Base-by-base conservation (phyloP, 1,139 yeast species). In the Casaregolazyma suthepensis region DNA sequence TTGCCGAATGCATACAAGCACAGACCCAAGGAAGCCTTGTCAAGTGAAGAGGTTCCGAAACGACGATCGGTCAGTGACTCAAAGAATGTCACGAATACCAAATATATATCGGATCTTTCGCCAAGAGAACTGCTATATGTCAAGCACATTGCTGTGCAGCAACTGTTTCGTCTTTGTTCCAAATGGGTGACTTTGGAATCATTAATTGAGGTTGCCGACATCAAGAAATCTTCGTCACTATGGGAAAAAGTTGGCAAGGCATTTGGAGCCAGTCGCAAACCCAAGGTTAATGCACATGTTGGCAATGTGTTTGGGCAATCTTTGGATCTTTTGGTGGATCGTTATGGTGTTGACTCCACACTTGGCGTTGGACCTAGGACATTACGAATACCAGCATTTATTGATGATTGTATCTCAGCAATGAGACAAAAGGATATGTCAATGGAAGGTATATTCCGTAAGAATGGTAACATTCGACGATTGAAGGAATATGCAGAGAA, bases 401-500 rank as follows among this genome's bases (percentile, higher is more conserved):
- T 94, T 52, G 98, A 93, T 65, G 98, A 93, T 64, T 75, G 91
- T 17, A 81, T 94, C 47, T 80, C 81, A 49, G 88, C 96, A 0
- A 80, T 94, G 74, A 80, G 88, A 55, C 95, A 87, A 56, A 89
- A 88, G 75, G 98, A 93, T 71, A 85, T 94, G 88, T 87, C 97
- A 2, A 93, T 90, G 19, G 99, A 93, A 70, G 99, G 99, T 55
- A 87, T 94, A 9, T 94, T 94, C 75, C 80, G 99, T 64, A 87
- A 91, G 66, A 94, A 94, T 67, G 99, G 99, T 65, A 94, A 94
- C 65, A 93, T 94, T 64, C 83, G 91, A 63, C 79, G 87, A 48
- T 75, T 93, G 51, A 81, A 86, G 60, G 89, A 85, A 61, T 74
- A 91, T 56, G 80, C 91, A 0, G 90, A 83, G 52, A 80, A 76